Evolutionary conservation across 129 eudicot species (phyloP), one percentile per base, ranked within the genome.

Genomic region (Oenanthe sinensis): DNA sequence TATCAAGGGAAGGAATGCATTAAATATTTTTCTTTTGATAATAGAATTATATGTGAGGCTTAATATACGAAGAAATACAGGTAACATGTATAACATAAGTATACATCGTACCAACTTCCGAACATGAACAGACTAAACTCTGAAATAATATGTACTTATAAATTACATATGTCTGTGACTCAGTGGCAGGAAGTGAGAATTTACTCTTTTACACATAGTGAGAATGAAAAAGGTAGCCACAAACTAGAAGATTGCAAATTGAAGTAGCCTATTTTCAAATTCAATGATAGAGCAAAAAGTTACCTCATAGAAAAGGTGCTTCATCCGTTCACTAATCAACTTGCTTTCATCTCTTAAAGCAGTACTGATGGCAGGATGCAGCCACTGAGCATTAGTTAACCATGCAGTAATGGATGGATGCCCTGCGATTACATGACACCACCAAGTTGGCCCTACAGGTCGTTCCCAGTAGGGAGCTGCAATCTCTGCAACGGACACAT

Each of bases 291-390:
- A 75, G 65, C 26, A 62, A 42, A 46, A 16, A 70, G 1, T 28
- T 85, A 85, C 93, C 88, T 87, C 94, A 45, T 90, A 90, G n/a
- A 87, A 82, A 24, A 90, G 94, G 82, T 85, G 89, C 81, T 90
- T 90, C 94, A 90, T 90, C 13, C 94, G 90, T 78, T 90, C 94
- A 73, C 91, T 90, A 50, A 90, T 90, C 72, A 90, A 89, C 86
- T 86, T 90, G 79, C 94, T 90, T 82, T 90, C 94, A 81, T 90
- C 91, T 82, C 82, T 62, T 78, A 90, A 81, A 63, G 94, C 94
- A 75, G 74, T 82, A 69, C 88, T 87, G 16, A 90, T 90, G 71
- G 94, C 94, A 13, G 91, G 94, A 82, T 90, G 94, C 45, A 90
- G 77, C 94, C 94, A 90, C 86, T 84, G 89, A 24, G 88, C 84